phyloP scores from a whole-genome alignment of 192 early-diverging fungal species.

The Gryganskiella cystojenkinii region DNA sequence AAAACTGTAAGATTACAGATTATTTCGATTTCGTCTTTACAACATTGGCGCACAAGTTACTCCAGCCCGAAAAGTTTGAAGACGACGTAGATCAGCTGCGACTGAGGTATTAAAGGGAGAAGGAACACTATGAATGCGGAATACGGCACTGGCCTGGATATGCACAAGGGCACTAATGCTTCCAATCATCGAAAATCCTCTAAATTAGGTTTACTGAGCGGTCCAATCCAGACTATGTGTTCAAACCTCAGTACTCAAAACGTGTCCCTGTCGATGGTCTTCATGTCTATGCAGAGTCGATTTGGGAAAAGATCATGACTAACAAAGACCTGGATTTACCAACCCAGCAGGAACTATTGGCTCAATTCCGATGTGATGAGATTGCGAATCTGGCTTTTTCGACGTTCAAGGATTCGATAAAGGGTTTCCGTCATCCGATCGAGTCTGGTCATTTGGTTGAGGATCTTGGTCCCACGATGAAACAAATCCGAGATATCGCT shows the following conservation, averaged over 20 bases:
- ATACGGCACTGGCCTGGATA: no score
- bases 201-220: conserved; percentile 73
- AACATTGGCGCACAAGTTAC: conserved; percentile 90
- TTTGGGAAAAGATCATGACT: conserved; percentile 91
- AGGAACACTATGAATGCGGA: no score
- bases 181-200: no score
- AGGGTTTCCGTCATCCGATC: conserved; percentile 70
- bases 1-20: conserved; percentile 76
- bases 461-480: conserved; percentile 74
- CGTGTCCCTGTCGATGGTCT: conserved; percentile 98
- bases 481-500: conserved; percentile 63
- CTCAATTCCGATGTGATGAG: conserved; percentile 99
- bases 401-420: conserved; percentile 70
- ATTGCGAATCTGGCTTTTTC: conserved; percentile 82
- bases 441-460: conserved; percentile 82
- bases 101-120: conserved; percentile 69
- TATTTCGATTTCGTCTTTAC: conserved; percentile 94
- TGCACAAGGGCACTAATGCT: no score
- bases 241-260: conserved; percentile 85
- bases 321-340: conserved; percentile 98
- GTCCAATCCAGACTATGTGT: conserved; percentile 79
- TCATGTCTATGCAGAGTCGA: conserved; percentile 84
- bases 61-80: conserved; percentile 86
- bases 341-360: conserved; percentile 97
- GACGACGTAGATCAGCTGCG: conserved; percentile 69